A percentile compares a stretch with the other conserved stretches of the same genome.
These are phyloP conservation scores for Mycosarcoma mackinlayi DNA, from an alignment of 1,284 basidiomycete genomes.

Conservation along the genomic window DNA sequence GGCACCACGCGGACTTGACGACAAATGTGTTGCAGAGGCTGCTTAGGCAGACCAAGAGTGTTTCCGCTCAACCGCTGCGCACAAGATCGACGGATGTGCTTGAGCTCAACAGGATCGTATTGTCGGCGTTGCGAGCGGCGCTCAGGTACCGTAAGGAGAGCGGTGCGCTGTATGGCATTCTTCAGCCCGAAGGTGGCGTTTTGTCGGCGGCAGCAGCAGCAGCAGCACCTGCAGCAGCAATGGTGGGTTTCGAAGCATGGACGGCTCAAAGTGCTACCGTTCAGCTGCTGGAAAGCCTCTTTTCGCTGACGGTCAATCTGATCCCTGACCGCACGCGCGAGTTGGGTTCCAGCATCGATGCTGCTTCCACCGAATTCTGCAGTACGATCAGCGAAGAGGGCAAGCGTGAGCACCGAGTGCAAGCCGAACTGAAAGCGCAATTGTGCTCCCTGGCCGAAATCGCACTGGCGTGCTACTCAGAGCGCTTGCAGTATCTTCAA, in stretches of 20 bases:
- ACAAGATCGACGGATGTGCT: slow-evolving; percentile 25
- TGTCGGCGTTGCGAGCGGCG: slow-evolving; percentile 79
- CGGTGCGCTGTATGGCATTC: slow-evolving; percentile 79
- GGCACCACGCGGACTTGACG: slow-evolving; percentile 73
- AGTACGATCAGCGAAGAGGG: slow-evolving; percentile 54
- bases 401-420: slow-evolving; percentile 57
- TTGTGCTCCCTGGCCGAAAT: slow-evolving; percentile 75
- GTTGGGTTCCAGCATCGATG: slow-evolving; percentile 71
- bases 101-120: slow-evolving; percentile 79
- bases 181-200: slow-evolving; percentile 5
- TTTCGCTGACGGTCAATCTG: slow-evolving; percentile 75
- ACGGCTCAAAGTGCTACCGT: slow-evolving; percentile 78
- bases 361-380: slow-evolving; percentile 47
- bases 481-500: slow-evolving; percentile 67
- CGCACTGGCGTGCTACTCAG: slow-evolving; percentile 67
- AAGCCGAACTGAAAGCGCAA: slow-evolving; percentile 72
- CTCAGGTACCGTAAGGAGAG: slow-evolving; percentile 80
- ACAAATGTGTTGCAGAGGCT: slow-evolving; percentile 40
- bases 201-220: not conserved
- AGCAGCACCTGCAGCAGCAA: slow-evolving; percentile 61
- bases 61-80: slow-evolving; percentile 20
- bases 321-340: slow-evolving; percentile 71
- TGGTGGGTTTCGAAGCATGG: slow-evolving; percentile 79
- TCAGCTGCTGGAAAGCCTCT: slow-evolving; percentile 78
- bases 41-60: slow-evolving; percentile 21